A percentile compares a stretch with the other conserved stretches of the same genome.
Conservation (phyloP, 805 yeast species). For the Yarrowia keelungensis region DNA sequence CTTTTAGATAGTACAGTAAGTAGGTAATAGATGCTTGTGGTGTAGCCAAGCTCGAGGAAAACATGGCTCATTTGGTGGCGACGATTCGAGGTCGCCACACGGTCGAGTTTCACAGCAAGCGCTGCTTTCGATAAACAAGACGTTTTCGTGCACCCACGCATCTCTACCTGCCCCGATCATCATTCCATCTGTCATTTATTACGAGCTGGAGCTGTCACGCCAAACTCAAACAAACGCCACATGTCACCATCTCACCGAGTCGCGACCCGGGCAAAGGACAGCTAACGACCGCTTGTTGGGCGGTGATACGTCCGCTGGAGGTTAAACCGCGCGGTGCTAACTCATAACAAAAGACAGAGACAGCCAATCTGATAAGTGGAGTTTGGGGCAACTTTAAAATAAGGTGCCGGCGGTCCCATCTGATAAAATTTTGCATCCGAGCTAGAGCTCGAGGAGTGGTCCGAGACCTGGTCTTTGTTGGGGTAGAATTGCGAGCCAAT, state of each 20-base stretch:
- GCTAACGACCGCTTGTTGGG: background rate
- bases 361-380: slow-evolving; percentile 20
- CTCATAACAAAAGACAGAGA: too few species aligned
- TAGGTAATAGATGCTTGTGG: background rate
- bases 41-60: background rate
- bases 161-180: too few species aligned
- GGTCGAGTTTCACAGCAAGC: too few species aligned
- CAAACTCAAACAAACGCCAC: slow-evolving; percentile 4
- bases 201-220: background rate
- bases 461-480: background rate
- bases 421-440: slow-evolving; percentile 23
- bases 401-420: background rate
- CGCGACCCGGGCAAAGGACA: background rate
- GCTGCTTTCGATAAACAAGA: too few species aligned
- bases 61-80: too few species aligned
- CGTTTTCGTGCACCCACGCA: too few species aligned
- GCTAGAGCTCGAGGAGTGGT: background rate
- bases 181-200: background rate
- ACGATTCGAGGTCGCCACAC: too few species aligned
- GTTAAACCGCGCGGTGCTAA: background rate
- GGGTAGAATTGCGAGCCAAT: background rate
- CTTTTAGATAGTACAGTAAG: slow-evolving; percentile 15
- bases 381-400: background rate
- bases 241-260: background rate
- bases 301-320: background rate